Evolutionary conservation across 352 stramenopile species (phyloP).

Genomic region (Blastocystis sp.): DNA sequence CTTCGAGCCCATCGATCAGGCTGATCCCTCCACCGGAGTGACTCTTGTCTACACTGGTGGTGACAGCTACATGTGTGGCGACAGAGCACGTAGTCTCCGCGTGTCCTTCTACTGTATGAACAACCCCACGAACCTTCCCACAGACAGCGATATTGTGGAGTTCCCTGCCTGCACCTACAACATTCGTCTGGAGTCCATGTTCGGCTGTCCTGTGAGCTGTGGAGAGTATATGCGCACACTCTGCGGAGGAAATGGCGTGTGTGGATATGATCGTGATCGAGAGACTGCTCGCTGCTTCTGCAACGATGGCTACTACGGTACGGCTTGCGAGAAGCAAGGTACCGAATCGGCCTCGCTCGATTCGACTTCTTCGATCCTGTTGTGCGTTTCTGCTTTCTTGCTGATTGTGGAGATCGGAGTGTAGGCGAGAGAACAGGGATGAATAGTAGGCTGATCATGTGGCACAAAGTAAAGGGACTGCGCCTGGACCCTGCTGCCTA

Average conservation of each 20-base stretch:
- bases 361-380: conserved; percentile 9
- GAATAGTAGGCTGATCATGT: conserved; percentile 53
- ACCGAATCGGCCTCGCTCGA: neutral
- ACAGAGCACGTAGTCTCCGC: neutral
- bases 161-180: conserved; percentile 48
- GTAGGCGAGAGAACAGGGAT: neutral
- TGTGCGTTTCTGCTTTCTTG: conserved; percentile 31
- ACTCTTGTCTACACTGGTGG: conserved; percentile 17
- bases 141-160: conserved; percentile 16
- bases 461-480: conserved; percentile 60
- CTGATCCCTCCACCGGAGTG: conserved; percentile 47
- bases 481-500: conserved; percentile 59
- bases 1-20: conserved; percentile 24
- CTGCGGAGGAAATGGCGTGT: conserved; percentile 57
- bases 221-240: conserved; percentile 39
- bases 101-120: conserved; percentile 50
- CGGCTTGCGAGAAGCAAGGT: conserved; percentile 28
- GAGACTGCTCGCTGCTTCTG: conserved; percentile 55
- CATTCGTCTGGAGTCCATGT: conserved; percentile 32
- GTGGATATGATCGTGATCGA: conserved; percentile 40
- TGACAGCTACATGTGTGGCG: neutral
- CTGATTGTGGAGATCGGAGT: conserved; percentile 62
- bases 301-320: conserved; percentile 58
- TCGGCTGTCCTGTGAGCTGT: conserved; percentile 54
- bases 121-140: conserved; percentile 26